Conservation (phyloP, 2,329 filamentous ascomycete species). For the Microsporum ferrugineum region DNA sequence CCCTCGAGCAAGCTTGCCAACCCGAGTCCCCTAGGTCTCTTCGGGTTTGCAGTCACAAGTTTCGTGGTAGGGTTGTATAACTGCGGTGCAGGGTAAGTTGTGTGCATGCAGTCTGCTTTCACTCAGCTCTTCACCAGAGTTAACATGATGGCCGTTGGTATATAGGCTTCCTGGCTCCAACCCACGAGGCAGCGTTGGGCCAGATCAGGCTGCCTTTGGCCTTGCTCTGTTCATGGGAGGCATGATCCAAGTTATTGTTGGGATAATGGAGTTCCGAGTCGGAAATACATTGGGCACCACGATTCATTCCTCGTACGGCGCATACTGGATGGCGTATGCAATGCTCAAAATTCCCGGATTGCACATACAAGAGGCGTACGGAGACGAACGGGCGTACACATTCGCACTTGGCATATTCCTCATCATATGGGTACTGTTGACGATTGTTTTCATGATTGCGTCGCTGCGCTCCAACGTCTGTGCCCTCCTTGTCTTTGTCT, state of each 20-base stretch:
- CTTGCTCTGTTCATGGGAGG: constrained; percentile 23
- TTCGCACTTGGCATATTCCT: constrained; percentile 47
- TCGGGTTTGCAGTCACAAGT: constrained; percentile 55
- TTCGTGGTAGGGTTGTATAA: constrained; percentile 46
- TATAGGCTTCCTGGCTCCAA: constrained; percentile 19
- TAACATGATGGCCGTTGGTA: background rate
- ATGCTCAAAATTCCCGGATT: constrained; percentile 45
- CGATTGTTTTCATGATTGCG: constrained; percentile 44
- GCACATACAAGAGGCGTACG: constrained; percentile 41
- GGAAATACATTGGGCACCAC: constrained; percentile 55
- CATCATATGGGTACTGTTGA: constrained; percentile 51
- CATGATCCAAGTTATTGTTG: constrained; percentile 19
- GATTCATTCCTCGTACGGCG: constrained; percentile 49
- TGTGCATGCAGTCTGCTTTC: background rate
- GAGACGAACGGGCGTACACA: constrained; percentile 32
- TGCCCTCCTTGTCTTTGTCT: constrained; percentile 48
- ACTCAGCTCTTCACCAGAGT: background rate
- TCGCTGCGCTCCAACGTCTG: constrained; percentile 48
- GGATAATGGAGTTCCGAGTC: constrained; percentile 36
- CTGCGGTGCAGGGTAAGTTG: constrained; percentile 40
- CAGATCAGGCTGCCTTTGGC: constrained; percentile 20
- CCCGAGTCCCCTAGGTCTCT: constrained; percentile 49
- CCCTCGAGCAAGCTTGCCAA: constrained; percentile 33
- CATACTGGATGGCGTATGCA: constrained; percentile 51
- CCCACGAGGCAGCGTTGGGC: constrained; percentile 16